Conservation (phyloP, 371 early-diverging fungal genomes). For the Actinomucor elegans region DNA sequence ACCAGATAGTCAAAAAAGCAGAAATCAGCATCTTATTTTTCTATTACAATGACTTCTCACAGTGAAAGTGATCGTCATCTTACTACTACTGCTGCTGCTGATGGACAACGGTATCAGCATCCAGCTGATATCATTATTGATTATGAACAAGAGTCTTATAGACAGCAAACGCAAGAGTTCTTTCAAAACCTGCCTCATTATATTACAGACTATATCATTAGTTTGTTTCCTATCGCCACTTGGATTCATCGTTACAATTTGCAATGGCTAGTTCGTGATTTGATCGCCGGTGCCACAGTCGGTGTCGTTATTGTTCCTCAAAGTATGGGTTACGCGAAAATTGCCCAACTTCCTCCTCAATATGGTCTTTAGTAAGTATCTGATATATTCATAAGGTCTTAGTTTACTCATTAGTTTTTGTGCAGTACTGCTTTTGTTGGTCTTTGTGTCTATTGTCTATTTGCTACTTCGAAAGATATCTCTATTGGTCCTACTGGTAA, state of each 20-base stretch:
- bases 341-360: conserved; percentile 79
- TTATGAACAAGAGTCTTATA: conserved; percentile 26
- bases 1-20: background rate
- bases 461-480: conserved; percentile 87
- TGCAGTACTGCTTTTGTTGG: conserved; percentile 69
- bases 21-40: background rate
- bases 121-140: conserved; percentile 37
- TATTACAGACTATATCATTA: conserved; percentile 28
- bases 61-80: background rate
- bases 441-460: conserved; percentile 72
- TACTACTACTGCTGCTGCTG: background rate
- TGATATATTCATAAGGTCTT: background rate
- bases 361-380: conserved; percentile 82
- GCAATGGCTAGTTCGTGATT: conserved; percentile 81
- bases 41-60: background rate
- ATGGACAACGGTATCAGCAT: too few species aligned
- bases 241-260: conserved; percentile 80
- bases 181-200: conserved; percentile 26
- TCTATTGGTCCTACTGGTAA: conserved; percentile 83
- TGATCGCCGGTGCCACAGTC: conserved; percentile 89
- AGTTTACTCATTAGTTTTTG: conserved; percentile 33
- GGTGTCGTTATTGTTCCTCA: conserved; percentile 89
- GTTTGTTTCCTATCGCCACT: conserved; percentile 61
- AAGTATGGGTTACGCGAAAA: conserved; percentile 82
- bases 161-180: conserved; percentile 24